These are phyloP conservation scores for Pyropia haitanensis DNA, from an alignment of 23 red algal genomes.

Conservation along the genomic window DNA sequence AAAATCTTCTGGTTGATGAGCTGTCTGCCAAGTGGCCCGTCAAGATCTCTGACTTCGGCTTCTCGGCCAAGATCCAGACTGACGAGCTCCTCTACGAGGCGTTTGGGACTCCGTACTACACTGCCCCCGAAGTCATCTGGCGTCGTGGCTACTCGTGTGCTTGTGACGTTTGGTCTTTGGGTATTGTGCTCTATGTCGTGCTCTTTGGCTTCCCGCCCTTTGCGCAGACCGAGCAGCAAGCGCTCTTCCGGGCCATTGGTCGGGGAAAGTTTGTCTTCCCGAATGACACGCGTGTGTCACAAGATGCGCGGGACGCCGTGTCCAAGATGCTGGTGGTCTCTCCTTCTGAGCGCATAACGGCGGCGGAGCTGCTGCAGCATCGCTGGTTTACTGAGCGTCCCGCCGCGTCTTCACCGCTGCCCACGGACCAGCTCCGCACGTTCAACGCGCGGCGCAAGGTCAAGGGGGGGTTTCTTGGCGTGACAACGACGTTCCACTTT, in stretches of 20 bases:
- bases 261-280: neutral
- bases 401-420: too few relatives aligned
- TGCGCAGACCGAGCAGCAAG: slow-evolving; percentile 39
- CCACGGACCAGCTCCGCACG: too few relatives aligned
- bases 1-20: slow-evolving; percentile 80
- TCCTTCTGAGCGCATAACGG: too few relatives aligned
- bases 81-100: slow-evolving; percentile 40
- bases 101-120: slow-evolving; percentile 82
- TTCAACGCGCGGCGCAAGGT: too few relatives aligned
- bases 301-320: too few relatives aligned
- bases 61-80: slow-evolving; percentile 57
- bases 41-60: slow-evolving; percentile 68
- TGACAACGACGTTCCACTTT: too few relatives aligned
- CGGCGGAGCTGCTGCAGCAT: too few relatives aligned
- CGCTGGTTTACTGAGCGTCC: too few relatives aligned
- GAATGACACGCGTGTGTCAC: too few relatives aligned
- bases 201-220: slow-evolving; percentile 83
- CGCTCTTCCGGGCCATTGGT: slow-evolving; percentile 8
- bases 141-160: slow-evolving; percentile 63
- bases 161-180: slow-evolving; percentile 88
- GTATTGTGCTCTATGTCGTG: slow-evolving; percentile 73
- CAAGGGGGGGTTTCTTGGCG: too few relatives aligned
- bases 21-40: slow-evolving; percentile 30
- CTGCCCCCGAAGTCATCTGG: slow-evolving; percentile 80
- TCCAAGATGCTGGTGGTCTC: too few relatives aligned